Evolutionary conservation across 352 stramenopile species (phyloP), one percentile per base, ranked within the genome.

Genomic region (Phytophthora pini): DNA sequence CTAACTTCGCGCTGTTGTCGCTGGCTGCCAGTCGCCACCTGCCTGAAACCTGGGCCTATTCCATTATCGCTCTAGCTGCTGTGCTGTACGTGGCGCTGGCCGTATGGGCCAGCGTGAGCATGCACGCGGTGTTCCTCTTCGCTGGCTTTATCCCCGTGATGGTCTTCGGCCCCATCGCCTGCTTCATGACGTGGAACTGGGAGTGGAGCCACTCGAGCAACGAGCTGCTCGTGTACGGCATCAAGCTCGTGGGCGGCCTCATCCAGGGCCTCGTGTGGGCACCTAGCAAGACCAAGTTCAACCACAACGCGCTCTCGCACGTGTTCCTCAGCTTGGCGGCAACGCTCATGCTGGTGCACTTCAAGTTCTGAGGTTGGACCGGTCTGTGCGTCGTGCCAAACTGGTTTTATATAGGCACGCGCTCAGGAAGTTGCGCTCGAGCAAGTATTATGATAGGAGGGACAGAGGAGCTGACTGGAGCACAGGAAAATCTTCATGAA

Each of bases 281-380:
- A 49, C 88, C 88, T 26, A 90, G 77, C 76, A 89, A 89, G 65
- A 74, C 89, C 70, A 84, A 86, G 61, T 95, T 95, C 70, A 95
- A 95, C 83, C 88, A 95, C 79, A 95, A 95, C 54, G 88, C 88
- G 44, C 73, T 95, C 39, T 93, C 88, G 36, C 88, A 95, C 75
- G 86, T 94, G 41, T 84, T 94, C 47, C 79, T 95, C 45, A 93
- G 85, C 38, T 62, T 93, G 49, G 87, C 88, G 11, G 88, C 88
- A 51, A 94, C 85, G 47, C 85, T 92, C 61, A 88, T 95, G 83
- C 73, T 95, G 54, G 75, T 95, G 36, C 85, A 94, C 69, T 93
- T 87, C 52, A 79, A 84, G 52, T 79, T 90, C 48, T 92, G 61
- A 89, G 54, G 9, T 45, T 15, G 11, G 31, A 10, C 20, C 20